A percentile compares a stretch with the other conserved stretches of the same genome.
Conservation (phyloP, 192 early-diverging fungal genomes). For the Cladochytrium replicatum region DNA sequence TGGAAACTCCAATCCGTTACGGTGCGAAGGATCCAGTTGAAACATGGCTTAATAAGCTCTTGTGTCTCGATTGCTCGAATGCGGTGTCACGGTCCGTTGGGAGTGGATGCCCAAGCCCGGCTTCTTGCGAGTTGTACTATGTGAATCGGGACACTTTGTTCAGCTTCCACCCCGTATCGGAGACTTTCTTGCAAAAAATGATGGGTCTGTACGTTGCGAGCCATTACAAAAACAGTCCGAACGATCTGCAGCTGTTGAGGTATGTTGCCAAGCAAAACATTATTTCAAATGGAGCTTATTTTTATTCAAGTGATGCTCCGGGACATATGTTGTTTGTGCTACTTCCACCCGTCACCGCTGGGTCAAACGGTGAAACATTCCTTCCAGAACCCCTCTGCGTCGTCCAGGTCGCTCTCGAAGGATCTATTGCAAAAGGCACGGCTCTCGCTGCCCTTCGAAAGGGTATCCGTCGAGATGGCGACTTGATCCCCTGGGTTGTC, state of each 20-base stretch:
- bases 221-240: conserved; percentile 99
- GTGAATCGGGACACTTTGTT: conserved; percentile 97
- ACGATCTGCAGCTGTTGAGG: conserved; percentile 94
- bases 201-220: conserved; percentile 95
- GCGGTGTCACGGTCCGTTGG: background rate
- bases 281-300: background rate
- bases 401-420: conserved; percentile 87
- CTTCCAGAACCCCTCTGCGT: conserved; percentile 92
- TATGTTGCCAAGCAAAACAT: background rate
- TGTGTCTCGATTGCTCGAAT: conserved; percentile 71
- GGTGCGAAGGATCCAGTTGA: conserved; percentile 77
- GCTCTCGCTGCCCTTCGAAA: conserved; percentile 72
- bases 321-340: conserved; percentile 97
- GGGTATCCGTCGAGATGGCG: conserved; percentile 80
- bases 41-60: conserved; percentile 87
- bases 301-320: conserved; percentile 91
- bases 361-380: conserved; percentile 33
- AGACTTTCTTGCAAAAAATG: conserved; percentile 95
- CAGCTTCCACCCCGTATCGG: conserved; percentile 93
- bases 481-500: conserved; percentile 96
- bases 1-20: conserved; percentile 95
- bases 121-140: conserved; percentile 90
- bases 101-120: conserved; percentile 80
- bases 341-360: conserved; percentile 73
- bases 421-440: conserved; percentile 80